These are phyloP conservation scores for Powellomyces hirtus DNA, from an alignment of 192 early-diverging fungal genomes.

Conservation along the genomic window DNA sequence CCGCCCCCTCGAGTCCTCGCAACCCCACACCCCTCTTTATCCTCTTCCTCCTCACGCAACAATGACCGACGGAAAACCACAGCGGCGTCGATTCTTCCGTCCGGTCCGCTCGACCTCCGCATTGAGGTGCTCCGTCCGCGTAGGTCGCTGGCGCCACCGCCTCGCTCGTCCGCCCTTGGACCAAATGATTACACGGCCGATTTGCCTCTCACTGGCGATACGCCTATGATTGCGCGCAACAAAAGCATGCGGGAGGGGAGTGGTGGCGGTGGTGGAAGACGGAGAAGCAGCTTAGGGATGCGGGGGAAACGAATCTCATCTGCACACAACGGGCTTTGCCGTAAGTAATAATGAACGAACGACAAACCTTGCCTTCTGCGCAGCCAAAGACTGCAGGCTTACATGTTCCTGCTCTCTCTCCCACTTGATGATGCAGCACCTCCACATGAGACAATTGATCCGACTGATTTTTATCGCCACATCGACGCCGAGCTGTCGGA, in stretches of 20 bases:
- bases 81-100: not conserved
- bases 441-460: conserved; percentile 57
- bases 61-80: not conserved
- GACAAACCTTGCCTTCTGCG: too few relatives aligned
- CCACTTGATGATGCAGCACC: conserved; percentile 35
- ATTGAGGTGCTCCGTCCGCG: not conserved
- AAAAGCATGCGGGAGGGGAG: conserved; percentile 21
- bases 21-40: not conserved
- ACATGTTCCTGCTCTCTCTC: not conserved
- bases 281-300: conserved; percentile 37
- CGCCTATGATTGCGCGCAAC: conserved; percentile 37
- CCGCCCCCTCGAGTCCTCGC: not conserved
- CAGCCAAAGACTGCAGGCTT: too few relatives aligned
- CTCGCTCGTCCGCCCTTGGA: too few relatives aligned
- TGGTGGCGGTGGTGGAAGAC: not conserved
- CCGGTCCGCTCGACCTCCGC: not conserved
- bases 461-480: conserved; percentile 63
- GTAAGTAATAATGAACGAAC: conserved; percentile 14
- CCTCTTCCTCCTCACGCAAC: not conserved
- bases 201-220: conserved; percentile 23
- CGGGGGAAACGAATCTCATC: conserved; percentile 31
- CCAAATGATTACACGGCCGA: conserved; percentile 9
- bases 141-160: not conserved
- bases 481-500: conserved; percentile 66
- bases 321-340: conserved; percentile 22